A percentile compares a stretch with the other conserved stretches of the same genome.
phyloP scores from a whole-genome alignment of 495 filamentous ascomycete species.

The Cercophora scortea region DNA sequence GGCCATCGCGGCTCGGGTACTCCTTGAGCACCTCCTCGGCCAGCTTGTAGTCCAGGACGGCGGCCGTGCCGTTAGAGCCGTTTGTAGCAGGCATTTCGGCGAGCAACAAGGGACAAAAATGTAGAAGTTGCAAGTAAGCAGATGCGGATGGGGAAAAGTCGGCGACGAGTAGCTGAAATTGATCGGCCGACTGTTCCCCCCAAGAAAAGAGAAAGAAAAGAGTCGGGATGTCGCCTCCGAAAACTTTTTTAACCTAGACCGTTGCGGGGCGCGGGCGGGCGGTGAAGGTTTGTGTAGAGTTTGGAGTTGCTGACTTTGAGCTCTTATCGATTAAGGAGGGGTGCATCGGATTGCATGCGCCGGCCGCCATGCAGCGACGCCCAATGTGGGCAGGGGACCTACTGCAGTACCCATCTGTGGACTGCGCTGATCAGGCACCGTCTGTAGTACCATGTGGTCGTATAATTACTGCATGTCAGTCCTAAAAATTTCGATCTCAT shows the following conservation, averaged over 20 bases:
- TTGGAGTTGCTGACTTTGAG: too few species aligned
- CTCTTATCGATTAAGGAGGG: too few species aligned
- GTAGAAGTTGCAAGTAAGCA: conserved; percentile 1
- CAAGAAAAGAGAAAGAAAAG: conserved; percentile 22
- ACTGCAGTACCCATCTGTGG: too few species aligned
- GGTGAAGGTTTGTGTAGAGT: conserved; percentile 5
- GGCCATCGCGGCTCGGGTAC: conserved; percentile 71
- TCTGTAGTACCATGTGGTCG: too few species aligned
- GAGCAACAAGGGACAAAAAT: background rate
- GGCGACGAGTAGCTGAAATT: conserved; percentile 18
- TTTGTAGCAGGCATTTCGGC: conserved; percentile 60
- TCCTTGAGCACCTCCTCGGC: conserved; percentile 74
- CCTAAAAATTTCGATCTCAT: too few species aligned
- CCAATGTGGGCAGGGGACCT: too few species aligned
- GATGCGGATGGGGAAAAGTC: conserved; percentile 18
- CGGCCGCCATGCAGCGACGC: too few species aligned
- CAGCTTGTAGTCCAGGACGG: conserved; percentile 43
- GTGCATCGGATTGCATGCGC: too few species aligned
- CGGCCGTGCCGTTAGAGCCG: conserved; percentile 36
- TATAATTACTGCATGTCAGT: too few species aligned
- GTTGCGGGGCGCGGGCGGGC: conserved; percentile 18
- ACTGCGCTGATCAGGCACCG: too few species aligned
- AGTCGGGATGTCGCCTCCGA: conserved; percentile 8
- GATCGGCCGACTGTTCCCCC: conserved; percentile 26
- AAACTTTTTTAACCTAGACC: conserved; percentile 20